Percentiles rank a stretch among this genome's conserved stretches.
Evolutionary conservation across 1,284 basidiomycete species (phyloP).

Genomic region (Chalciporus piperatoides): DNA sequence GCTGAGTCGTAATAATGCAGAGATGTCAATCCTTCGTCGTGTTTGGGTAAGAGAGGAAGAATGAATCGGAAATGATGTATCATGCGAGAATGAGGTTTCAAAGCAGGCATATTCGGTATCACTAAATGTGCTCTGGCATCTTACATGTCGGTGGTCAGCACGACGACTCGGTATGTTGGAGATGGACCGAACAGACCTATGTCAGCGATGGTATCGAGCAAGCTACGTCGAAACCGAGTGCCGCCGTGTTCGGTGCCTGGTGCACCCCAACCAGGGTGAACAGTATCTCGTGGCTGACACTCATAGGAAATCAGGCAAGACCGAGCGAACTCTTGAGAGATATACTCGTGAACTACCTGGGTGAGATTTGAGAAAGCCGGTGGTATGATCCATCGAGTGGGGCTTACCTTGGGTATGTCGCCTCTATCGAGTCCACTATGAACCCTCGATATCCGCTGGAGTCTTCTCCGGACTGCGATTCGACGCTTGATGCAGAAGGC

Average conservation of each 20-base stretch:
- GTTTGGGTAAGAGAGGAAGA: constrained; percentile 58
- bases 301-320: constrained; percentile 75
- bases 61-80: constrained; percentile 71
- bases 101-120: constrained; percentile 57
- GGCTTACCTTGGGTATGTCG: constrained; percentile 73
- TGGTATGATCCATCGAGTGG: not conserved
- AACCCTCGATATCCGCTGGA: constrained; percentile 70
- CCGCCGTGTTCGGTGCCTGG: constrained; percentile 61
- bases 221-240: constrained; percentile 56
- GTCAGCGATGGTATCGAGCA: constrained; percentile 62
- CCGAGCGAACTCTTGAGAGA: constrained; percentile 76
- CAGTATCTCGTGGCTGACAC: constrained; percentile 66
- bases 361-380: constrained; percentile 3
- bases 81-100: constrained; percentile 67
- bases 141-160: constrained; percentile 27
- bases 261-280: constrained; percentile 79
- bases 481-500: constrained; percentile 63
- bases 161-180: not conserved
- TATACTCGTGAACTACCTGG: constrained; percentile 69
- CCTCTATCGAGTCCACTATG: constrained; percentile 57
- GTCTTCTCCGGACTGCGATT: constrained; percentile 55
- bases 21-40: constrained; percentile 58
- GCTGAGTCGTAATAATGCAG: constrained; percentile 74
- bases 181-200: constrained; percentile 48
- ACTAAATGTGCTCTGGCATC: constrained; percentile 62